Base-by-base conservation (phyloP, 352 stramenopile genomes). In the Phytophthora pluvialis region DNA sequence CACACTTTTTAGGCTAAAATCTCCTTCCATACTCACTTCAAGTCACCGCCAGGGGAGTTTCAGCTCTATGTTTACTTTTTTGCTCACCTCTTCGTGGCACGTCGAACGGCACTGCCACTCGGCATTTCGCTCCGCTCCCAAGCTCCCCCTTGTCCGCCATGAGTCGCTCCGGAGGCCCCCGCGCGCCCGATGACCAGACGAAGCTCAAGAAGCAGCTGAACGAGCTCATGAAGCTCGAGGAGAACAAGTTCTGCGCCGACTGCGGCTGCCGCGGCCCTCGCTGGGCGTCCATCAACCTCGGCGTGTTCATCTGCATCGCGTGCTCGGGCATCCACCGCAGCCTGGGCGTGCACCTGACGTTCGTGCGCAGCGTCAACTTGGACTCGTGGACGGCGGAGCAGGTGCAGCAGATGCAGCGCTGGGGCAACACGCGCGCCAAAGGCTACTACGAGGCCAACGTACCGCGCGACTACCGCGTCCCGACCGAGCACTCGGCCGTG, bases 231-330 rank as follows among this genome's bases (percentile, higher is more conserved):
- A 97, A 97, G 80, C 78, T 86, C n/a, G 87, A 95, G 55, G 89
- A 91, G 49, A 97, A 97, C 77, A 94, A 95, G 72, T 94, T 95
- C 53, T 97, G 90, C 65, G 89, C 89, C 64, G 90, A 97, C 72
- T 97, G 90, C 67, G 78, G 86, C 69, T 89, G 82, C 29, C 88
- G 88, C 57, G 89, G 85, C 0, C 94, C 94, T 28, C 91, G 90
- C 49, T 98, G 95, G 95, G 93, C 92, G 31, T 97, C 87, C 28
- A 96, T 98, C 63, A 98, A 97, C 76, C 73, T 98, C 15, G 95
- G 95, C 29, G 91, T 98, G 18, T 98, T 98, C 73, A 94, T 98
- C 62, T 98, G 95, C 78, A 97, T 98, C 66, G 82, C 90, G 46
- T 98, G 95, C 75, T 95, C 91, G 13, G 94, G 93, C 29, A 96